A percentile compares a stretch with the other conserved stretches of the same genome.
phyloP scores from a whole-genome alignment of 2,329 filamentous ascomycete genomes.

The Lasiodiplodia hormozganensis region DNA sequence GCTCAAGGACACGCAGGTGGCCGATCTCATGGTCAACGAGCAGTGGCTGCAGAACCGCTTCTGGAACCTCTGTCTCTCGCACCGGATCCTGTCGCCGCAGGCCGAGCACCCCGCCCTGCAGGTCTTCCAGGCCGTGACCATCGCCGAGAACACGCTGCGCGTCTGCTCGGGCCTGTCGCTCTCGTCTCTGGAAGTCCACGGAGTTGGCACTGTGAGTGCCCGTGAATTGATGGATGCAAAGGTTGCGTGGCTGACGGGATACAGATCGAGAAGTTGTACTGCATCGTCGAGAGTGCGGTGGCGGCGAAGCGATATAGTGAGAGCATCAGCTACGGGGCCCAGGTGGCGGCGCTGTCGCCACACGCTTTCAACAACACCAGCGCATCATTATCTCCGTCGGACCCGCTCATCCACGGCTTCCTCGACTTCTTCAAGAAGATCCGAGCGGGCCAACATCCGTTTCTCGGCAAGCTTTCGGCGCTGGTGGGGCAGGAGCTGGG shows the following conservation, averaged over 20 bases:
- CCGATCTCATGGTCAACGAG: conserved; percentile 52
- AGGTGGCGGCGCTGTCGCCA: conserved; percentile 16
- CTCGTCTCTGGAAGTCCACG: conserved; percentile 51
- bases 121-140: conserved; percentile 45
- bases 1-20: conserved; percentile 49
- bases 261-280: conserved; percentile 27
- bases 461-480: conserved; percentile 16
- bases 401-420: conserved; percentile 22
- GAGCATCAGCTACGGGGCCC: conserved; percentile 12
- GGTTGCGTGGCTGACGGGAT: neutral
- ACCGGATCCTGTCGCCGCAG: conserved; percentile 36
- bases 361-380: conserved; percentile 13
- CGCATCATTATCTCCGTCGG: conserved; percentile 4
- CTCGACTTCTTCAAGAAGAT: conserved; percentile 26
- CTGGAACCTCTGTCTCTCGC: conserved; percentile 51
- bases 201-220: conserved; percentile 50
- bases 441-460: conserved; percentile 23
- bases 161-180: conserved; percentile 43
- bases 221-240: conserved; percentile 46
- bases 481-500: conserved; percentile 20
- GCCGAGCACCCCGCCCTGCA: conserved; percentile 47
- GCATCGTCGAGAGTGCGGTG: conserved; percentile 32
- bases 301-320: conserved; percentile 16
- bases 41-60: conserved; percentile 53
- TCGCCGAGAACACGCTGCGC: conserved; percentile 45